Evolutionary conservation across 345 rosid genomes (phyloP).

Genomic region (Sisymbrium altissimum): DNA sequence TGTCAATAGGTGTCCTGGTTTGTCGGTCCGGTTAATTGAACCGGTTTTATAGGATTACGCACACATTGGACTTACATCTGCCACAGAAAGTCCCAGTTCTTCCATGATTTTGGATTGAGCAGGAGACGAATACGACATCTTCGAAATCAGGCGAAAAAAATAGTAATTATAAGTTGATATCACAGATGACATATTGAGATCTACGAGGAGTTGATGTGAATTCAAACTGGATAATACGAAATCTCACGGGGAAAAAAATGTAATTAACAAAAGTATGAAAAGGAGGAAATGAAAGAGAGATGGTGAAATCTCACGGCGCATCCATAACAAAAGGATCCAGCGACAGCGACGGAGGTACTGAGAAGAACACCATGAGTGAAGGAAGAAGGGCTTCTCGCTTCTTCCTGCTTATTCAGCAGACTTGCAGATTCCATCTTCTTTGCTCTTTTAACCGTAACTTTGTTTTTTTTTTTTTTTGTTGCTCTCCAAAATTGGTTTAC

Average conservation of each 20-base stretch:
- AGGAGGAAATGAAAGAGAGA: neutral
- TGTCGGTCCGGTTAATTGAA: neutral
- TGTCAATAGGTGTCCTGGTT: neutral
- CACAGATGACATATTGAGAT: neutral
- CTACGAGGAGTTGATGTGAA: neutral
- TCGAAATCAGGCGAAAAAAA: neutral
- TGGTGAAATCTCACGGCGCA: constrained; percentile 44
- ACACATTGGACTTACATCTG: constrained; percentile 38
- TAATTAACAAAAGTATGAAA: neutral
- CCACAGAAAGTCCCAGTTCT: constrained; percentile 61
- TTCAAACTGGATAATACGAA: neutral
- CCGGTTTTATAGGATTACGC: neutral
- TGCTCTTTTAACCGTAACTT: neutral
- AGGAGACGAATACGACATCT: constrained; percentile 62
- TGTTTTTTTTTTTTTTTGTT: neutral
- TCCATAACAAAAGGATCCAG: constrained; percentile 51
- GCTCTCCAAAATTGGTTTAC: neutral
- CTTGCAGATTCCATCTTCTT: constrained; percentile 20
- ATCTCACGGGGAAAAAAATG: neutral
- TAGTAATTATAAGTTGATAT: neutral
- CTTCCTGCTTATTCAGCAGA: constrained; percentile 9
- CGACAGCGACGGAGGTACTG: constrained; percentile 51
- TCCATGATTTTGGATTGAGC: constrained; percentile 57
- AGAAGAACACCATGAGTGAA: constrained; percentile 32
- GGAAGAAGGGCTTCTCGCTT: constrained; percentile 8